Evolutionary conservation across 2,329 filamentous ascomycete genomes (phyloP), one percentile per base, ranked within the genome.

Genomic region (Phaeophleospora eucalypticola): DNA sequence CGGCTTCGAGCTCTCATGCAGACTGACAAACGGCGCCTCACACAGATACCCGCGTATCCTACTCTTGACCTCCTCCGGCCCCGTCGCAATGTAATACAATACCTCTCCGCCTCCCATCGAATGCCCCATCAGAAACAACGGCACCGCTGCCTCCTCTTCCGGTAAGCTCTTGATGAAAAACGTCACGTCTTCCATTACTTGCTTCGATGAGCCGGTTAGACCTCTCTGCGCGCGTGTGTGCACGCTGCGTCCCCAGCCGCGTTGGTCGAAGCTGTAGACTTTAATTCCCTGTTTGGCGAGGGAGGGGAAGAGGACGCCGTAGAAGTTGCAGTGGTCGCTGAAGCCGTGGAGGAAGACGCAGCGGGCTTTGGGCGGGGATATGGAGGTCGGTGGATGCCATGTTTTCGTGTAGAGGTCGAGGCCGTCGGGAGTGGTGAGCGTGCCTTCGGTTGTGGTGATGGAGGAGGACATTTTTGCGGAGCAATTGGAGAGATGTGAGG

Each of bases 271-370:
- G 52, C 81, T 77, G 61, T 85, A 80, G 39, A 88, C 79, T 60
- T 87, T 82, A 59, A 96, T 89, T 52, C 86, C 87, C 44, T 77
- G 77, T 9, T 74, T 71, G 17, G 86, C 84, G 39, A 96, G 78
- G 12, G 70, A 72, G 4, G 82, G 77, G 69, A 93, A 91, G 61
- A 95, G 78, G 45, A 77, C 76, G 63, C 82, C 78, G 71, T 95
- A 94, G 48, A 82, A 80, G 68, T 86, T 82, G 66, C 74, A 75
- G 68, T 94, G 88, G 68, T 95, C 90, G 66, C 82, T 89, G 75
- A 90, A 96, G 60, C 90, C 90, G 70, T 96, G 90, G 53, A 96
- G 72, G 68, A 94, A 86, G 59, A 93, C 75, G 41, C 95, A 67
- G 57, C 86, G 86, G 29, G 89, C 89, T 60, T 78, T 79, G 45